phyloP scores from a whole-genome alignment of 805 yeast species.

The Suhomyces canberraensis region DNA sequence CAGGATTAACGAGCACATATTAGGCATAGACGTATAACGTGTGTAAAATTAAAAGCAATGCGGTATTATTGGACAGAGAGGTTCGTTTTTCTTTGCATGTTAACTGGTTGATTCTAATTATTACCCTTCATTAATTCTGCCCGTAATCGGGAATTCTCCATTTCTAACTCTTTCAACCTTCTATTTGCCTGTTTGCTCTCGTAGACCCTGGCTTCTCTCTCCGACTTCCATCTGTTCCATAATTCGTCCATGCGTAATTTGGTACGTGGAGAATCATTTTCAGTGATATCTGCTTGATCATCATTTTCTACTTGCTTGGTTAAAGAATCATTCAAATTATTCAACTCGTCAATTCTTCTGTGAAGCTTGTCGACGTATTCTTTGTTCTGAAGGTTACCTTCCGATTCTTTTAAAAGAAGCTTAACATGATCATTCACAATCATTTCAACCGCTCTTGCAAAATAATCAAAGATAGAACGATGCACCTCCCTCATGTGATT shows the following conservation, averaged over 20 bases:
- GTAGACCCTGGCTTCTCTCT: slow-evolving; percentile 63
- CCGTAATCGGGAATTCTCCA: slow-evolving; percentile 46
- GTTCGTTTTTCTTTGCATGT: too few species aligned
- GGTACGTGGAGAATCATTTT: slow-evolving; percentile 29
- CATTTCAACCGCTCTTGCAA: slow-evolving; percentile 58
- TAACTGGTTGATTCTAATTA: too few species aligned
- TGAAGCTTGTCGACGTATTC: slow-evolving; percentile 22
- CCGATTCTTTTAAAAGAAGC: slow-evolving; percentile 34
- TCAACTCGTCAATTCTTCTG: slow-evolving; percentile 26
- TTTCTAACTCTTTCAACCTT: slow-evolving; percentile 51
- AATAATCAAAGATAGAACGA: slow-evolving; percentile 50
- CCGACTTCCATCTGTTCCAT: slow-evolving; percentile 63
- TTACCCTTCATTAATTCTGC: slow-evolving; percentile 11
- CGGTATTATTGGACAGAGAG: too few species aligned
- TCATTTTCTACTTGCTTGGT: slow-evolving; percentile 11
- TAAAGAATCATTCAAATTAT: slow-evolving; percentile 20
- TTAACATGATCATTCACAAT: slow-evolving; percentile 55
- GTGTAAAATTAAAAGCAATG: too few species aligned
- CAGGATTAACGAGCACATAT: too few species aligned
- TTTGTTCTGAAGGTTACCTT: slow-evolving; percentile 14
- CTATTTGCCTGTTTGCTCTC: slow-evolving; percentile 56
- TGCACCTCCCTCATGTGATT: slow-evolving; percentile 30
- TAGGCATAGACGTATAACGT: too few species aligned
- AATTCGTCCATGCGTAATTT: slow-evolving; percentile 58
- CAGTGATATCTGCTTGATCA: not conserved